Conservation (phyloP, 495 filamentous ascomycete genomes). For the Aspergillus campestris region DNA sequence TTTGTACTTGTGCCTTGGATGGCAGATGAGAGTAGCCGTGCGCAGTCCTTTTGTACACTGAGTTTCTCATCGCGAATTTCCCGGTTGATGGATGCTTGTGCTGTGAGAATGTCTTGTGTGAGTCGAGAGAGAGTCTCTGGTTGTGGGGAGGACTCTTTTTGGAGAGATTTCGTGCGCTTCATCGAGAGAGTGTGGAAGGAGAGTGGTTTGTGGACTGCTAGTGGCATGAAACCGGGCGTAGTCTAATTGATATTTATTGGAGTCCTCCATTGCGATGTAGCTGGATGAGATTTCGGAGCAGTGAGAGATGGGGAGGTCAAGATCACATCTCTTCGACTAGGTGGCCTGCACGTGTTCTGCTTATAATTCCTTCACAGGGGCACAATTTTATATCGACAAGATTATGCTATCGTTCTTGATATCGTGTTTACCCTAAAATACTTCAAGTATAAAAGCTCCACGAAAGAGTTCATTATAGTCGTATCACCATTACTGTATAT, state of each 20-base stretch:
- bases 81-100: conserved; percentile 4
- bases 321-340: too few species aligned
- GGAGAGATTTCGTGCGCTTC: not conserved
- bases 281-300: not conserved
- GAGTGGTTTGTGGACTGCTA: conserved; percentile 16
- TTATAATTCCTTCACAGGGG: too few species aligned
- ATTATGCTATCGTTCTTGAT: too few species aligned
- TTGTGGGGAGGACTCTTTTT: not conserved
- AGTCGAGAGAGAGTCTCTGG: not conserved
- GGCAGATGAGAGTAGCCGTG: conserved; percentile 15
- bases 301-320: not conserved
- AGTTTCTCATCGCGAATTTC: conserved; percentile 12
- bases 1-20: conserved; percentile 3
- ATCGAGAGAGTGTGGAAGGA: conserved; percentile 16
- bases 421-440: too few species aligned
- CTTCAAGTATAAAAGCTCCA: too few species aligned
- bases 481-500: too few species aligned
- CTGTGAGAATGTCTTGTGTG: not conserved
- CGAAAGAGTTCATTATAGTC: too few species aligned
- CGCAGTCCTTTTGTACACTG: conserved; percentile 13
- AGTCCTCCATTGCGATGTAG: conserved; percentile 9
- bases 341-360: too few species aligned
- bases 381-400: too few species aligned
- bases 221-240: conserved; percentile 38
- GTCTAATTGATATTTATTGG: conserved; percentile 24